Conservation (phyloP, 2,329 filamentous ascomycete genomes). For the Hymenoscyphus repandus region DNA sequence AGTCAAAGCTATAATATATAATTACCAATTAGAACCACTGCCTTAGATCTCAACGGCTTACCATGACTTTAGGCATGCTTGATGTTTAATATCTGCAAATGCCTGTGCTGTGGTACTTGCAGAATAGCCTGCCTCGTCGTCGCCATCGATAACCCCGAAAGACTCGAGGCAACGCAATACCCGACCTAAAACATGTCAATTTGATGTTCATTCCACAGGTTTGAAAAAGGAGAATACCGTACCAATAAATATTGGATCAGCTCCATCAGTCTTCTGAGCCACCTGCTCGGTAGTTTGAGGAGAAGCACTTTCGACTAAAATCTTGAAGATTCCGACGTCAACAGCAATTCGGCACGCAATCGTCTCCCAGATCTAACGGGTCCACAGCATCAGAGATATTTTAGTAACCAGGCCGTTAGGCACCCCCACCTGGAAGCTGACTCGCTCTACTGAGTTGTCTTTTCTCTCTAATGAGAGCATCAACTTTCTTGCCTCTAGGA, state of each 20-base stretch:
- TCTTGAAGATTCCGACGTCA: neutral
- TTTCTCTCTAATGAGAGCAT: neutral
- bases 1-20: too few relatives aligned
- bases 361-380: neutral
- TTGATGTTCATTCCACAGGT: neutral
- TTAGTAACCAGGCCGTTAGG: neutral
- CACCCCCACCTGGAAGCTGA: neutral
- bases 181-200: neutral
- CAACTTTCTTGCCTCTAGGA: neutral
- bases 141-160: neutral
- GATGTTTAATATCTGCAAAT: neutral
- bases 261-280: neutral
- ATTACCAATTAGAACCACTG: too few relatives aligned
- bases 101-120: neutral
- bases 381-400: neutral
- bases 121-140: neutral
- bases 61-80: neutral
- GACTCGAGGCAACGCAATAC: neutral
- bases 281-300: neutral
- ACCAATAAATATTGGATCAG: neutral
- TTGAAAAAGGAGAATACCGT: neutral
- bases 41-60: too few relatives aligned
- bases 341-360: neutral
- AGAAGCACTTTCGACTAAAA: neutral
- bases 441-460: neutral